These are phyloP conservation scores for Heterobasidion annosum DNA, from an alignment of 1,284 basidiomycete species.

Conservation along the genomic window DNA sequence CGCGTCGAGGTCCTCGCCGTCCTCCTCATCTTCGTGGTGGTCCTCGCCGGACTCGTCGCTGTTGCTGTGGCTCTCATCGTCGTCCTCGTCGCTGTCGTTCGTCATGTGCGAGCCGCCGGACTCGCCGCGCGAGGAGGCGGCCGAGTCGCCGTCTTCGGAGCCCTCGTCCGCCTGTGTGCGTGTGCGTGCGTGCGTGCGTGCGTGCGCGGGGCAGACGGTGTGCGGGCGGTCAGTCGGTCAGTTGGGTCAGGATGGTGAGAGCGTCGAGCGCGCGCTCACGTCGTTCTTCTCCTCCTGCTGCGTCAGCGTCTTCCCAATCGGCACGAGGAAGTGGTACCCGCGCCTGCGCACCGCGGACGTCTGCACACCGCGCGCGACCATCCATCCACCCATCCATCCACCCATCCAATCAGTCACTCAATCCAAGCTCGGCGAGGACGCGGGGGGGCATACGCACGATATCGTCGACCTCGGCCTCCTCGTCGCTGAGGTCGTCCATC, in stretches of 20 bases:
- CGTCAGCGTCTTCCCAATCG: conserved; percentile 63
- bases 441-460: conserved; percentile 32
- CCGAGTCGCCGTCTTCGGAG: conserved; percentile 39
- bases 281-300: conserved; percentile 79
- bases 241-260: background rate
- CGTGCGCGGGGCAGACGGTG: background rate
- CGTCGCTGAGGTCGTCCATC: conserved; percentile 79
- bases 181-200: background rate
- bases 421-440: background rate
- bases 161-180: conserved; percentile 34
- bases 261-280: conserved; percentile 28
- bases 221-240: background rate
- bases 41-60: conserved; percentile 26
- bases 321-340: conserved; percentile 60
- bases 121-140: conserved; percentile 19
- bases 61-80: conserved; percentile 35
- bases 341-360: conserved; percentile 51
- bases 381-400: background rate
- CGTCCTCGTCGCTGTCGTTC: conserved; percentile 24
- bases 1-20: conserved; percentile 50
- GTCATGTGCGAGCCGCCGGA: conserved; percentile 19
- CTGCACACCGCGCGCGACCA: conserved; percentile 22
- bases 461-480: conserved; percentile 72
- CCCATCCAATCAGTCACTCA: background rate
- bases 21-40: conserved; percentile 23